Base-by-base conservation (phyloP, 2,329 filamentous ascomycete species). In the Aspergillus viridinutans region DNA sequence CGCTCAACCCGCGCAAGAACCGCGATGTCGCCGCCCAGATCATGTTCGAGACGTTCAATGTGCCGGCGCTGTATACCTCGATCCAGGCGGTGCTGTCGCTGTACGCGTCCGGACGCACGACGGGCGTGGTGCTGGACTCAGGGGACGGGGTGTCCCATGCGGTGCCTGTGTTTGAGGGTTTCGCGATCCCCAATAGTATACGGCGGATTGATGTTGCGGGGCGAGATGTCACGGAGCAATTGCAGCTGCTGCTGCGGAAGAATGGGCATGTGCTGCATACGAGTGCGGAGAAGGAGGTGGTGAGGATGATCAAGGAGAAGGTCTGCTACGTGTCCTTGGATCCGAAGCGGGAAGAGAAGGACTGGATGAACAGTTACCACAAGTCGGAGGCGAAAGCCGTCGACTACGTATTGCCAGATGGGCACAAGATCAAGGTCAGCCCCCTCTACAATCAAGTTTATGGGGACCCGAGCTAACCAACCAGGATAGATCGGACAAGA, bases 231-330 rank as follows among this genome's bases (percentile, higher is more conserved):
- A 99, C 94, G 49, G 94, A 99, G 75, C 87, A 99, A 72, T 81
- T 99, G 78, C 94, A 99, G 76, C 87, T 89, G 58, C 78, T 97
- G 66, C 80, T 99, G 65, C 85, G 94, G 69, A 97, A 97, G 81
- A 90, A 87, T 66, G 94, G 94, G 51, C 91, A 94, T 72, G 86
- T 97, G 20, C 96, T 99, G 74, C 93, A 97, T 77, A 99, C 94
- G 20, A 97, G 92, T 72, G 94, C 94, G 12, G 94, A 99, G 81
- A 99, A 99, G 80, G 94, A 99, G 78, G 92, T 97, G n/a, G 94
- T 99, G 57, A 86, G 93, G 64, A 83, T 91, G 75, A 97, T 99
- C 78, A 99, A 99, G 79, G 94, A 99, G 81, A 90, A 90, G 70
- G 88, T 91, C 50, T 89, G 90, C 56, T 99, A 97, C 73, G 89